A percentile compares a stretch with the other conserved stretches of the same genome.
phyloP scores from a whole-genome alignment of 2,329 filamentous ascomycete species.

The Lasiodiplodia hormozganensis region DNA sequence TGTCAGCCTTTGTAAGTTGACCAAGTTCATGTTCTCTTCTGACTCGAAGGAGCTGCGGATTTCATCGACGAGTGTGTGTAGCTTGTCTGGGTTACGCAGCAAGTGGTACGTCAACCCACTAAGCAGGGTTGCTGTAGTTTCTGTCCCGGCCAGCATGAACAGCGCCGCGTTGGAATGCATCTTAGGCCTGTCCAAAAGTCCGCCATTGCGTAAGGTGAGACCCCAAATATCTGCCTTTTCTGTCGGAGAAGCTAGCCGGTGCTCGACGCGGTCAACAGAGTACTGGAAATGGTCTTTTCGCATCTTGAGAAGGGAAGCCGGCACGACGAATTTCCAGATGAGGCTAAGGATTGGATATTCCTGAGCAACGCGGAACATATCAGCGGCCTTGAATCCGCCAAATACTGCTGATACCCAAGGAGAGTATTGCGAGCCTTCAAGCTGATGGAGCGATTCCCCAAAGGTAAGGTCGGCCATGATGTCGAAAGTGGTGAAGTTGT shows the following conservation, averaged over 20 bases:
- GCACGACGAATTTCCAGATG: background rate
- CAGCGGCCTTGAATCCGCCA: conserved; percentile 33
- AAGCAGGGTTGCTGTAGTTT: conserved; percentile 39
- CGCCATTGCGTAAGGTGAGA: conserved; percentile 40
- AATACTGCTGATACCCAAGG: conserved; percentile 44
- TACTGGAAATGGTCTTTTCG: background rate
- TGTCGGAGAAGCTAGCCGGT: conserved; percentile 32
- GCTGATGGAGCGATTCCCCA: conserved; percentile 41
- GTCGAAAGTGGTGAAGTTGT: conserved; percentile 31
- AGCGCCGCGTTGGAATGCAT: conserved; percentile 33
- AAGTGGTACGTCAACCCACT: conserved; percentile 45
- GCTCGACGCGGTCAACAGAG: conserved; percentile 33
- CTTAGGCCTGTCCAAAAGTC: background rate
- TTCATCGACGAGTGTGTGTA: background rate
- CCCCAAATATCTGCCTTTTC: conserved; percentile 47
- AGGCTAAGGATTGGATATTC: background rate
- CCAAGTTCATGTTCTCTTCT: background rate
- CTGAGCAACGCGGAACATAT: background rate
- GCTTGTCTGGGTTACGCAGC: background rate
- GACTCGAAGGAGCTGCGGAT: background rate
- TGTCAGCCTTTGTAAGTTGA: background rate
- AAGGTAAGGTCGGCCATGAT: conserved; percentile 44
- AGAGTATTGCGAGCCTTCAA: conserved; percentile 36
- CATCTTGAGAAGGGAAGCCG: background rate
- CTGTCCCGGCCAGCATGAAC: conserved; percentile 39